Conservation (phyloP, 768 basidiomycete species). For the Lentinus tigrinus region DNA sequence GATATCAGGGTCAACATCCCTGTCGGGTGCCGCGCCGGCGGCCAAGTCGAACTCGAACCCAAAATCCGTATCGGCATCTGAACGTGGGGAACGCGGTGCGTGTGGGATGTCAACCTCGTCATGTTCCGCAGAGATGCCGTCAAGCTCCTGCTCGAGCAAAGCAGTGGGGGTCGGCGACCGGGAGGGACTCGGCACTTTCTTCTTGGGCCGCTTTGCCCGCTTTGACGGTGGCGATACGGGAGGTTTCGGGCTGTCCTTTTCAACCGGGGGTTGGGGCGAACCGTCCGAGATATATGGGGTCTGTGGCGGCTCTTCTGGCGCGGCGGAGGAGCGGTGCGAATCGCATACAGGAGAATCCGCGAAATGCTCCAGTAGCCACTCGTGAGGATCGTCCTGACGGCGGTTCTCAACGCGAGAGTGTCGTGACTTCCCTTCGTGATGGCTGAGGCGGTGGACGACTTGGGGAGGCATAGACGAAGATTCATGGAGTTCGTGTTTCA, state of each 20-base stretch:
- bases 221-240: background rate
- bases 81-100: background rate
- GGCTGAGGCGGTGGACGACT: background rate
- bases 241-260: background rate
- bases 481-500: background rate
- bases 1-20: slow-evolving; percentile 27
- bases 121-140: background rate
- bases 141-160: slow-evolving; percentile 20
- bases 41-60: slow-evolving; percentile 39
- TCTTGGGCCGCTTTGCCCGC: background rate
- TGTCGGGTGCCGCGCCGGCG: slow-evolving; percentile 8
- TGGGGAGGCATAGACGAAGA: background rate
- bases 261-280: background rate
- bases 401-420: background rate
- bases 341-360: slow-evolving; percentile 33
- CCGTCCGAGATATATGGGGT: background rate
- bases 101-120: background rate
- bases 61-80: slow-evolving; percentile 16
- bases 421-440: background rate
- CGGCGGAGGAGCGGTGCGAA: slow-evolving; percentile 28
- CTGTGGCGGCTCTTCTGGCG: slow-evolving; percentile 14
- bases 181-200: slow-evolving; percentile 1
- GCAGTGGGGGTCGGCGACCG: slow-evolving; percentile 21
- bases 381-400: slow-evolving; percentile 51
- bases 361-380: slow-evolving; percentile 60